Percentiles rank a stretch among this genome's conserved stretches.
These are phyloP conservation scores for Oryza meridionalis DNA, from an alignment of 176 grass and related monocot genomes.

Conservation along the genomic window DNA sequence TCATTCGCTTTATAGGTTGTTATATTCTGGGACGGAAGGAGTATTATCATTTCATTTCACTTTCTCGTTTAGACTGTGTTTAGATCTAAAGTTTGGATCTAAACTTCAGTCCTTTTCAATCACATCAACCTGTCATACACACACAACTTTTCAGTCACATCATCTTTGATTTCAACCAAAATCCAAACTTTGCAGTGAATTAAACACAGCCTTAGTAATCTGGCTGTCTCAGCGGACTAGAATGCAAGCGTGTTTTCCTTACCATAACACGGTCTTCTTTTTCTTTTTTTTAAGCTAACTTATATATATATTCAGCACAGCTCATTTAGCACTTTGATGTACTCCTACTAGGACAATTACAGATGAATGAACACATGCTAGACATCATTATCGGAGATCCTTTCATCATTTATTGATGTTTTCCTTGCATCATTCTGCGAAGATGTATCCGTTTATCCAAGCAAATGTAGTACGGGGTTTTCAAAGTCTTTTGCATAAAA, in stretches of 20 bases:
- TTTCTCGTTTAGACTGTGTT: neutral
- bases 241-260: neutral
- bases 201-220: neutral
- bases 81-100: no score
- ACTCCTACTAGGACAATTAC: neutral
- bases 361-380: neutral
- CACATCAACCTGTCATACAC: no score
- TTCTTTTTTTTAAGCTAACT: no score
- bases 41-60: neutral
- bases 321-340: neutral
- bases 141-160: no score
- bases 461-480: neutral
- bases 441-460: neutral
- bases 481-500: neutral
- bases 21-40: no score
- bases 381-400: neutral
- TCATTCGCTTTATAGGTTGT: no score
- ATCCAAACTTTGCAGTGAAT: no score
- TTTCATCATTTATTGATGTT: neutral
- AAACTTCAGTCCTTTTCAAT: no score
- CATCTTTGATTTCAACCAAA: no score
- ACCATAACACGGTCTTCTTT: neutral
- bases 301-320: neutral
- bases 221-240: neutral
- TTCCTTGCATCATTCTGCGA: slow-evolving; percentile 12